Base-by-base conservation (phyloP, 2,329 filamentous ascomycete species). In the Lizonia empirigonia region DNA sequence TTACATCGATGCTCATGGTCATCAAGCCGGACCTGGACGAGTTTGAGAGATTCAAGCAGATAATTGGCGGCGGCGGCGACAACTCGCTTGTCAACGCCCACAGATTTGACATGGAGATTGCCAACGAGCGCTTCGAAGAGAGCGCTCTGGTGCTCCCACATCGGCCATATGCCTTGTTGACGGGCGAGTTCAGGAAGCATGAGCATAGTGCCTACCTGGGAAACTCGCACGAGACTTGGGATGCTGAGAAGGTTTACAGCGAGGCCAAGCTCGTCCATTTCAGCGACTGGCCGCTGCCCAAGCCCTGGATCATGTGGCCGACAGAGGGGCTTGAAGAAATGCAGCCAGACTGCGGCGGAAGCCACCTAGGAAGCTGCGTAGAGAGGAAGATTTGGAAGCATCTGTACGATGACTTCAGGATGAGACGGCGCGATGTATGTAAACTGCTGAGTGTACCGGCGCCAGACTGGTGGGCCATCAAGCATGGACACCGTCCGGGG, bases 211-310 rank as follows among this genome's bases (percentile, higher is more conserved):
- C 70, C 2, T 86, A 82, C 55, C 62, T 85, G 3, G 80, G 82
- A 1, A 81, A 81, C 58, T 62, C 73, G 13, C 71, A 76, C 1
- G 82, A 83, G 55, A 59, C 63, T 2, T 89, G 86, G 85, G 81
- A 88, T 61, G 78, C 85, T 0, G 73, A 84, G 19, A 71, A 67
- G 32, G 77, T 78, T 1, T 75, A 82, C 44, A 77, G 78, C 12
- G 84, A 88, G 60, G 83, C 85, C 6, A 88, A 87, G 56, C 77
- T 87, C 5, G 75, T 90, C 2, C 87, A 90, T 67, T 90, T 89
- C 67, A 86, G 83, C 10, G 87, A 90, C 63, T 88, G 83, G 83
- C 87, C 87, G 1, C 60, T 88, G 5, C 85, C 86, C 0, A 90
- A 90, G 58, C 83, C 83, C 2, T 85, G 82, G 82, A 69, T 82